These are phyloP conservation scores for Trichoderma sp. DNA, from an alignment of 2,329 filamentous ascomycete species.

Conservation along the genomic window DNA sequence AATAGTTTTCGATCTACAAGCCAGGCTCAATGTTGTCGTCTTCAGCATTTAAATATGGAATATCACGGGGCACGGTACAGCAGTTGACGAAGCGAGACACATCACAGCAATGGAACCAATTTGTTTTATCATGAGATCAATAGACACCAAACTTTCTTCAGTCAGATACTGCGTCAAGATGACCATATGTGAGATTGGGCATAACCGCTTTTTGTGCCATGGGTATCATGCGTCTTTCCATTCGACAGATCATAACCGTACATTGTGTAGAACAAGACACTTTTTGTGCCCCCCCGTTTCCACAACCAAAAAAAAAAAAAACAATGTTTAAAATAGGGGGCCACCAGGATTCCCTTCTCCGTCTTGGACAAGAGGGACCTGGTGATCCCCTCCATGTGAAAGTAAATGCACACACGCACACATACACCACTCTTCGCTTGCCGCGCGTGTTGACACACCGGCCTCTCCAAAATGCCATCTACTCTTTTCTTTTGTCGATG, in stretches of 20 bases:
- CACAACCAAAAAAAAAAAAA: neutral
- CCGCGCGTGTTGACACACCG: neutral
- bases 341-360: neutral
- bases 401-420: neutral
- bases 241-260: conserved; percentile 13
- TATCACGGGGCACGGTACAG: neutral
- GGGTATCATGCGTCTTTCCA: conserved; percentile 22
- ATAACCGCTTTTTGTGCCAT: neutral
- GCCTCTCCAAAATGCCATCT: neutral
- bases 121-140: neutral
- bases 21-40: neutral
- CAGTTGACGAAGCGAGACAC: neutral
- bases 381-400: neutral
- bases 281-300: neutral
- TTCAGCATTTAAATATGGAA: neutral
- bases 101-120: neutral
- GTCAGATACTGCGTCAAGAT: neutral
- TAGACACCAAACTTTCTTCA: neutral
- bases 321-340: neutral
- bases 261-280: neutral
- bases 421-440: neutral
- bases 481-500: neutral
- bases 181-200: neutral
- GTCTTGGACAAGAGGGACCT: neutral
- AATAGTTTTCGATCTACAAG: neutral